Conservation (phyloP, 2,329 filamentous ascomycete species). For the Neopestalotiopsis rosae region DNA sequence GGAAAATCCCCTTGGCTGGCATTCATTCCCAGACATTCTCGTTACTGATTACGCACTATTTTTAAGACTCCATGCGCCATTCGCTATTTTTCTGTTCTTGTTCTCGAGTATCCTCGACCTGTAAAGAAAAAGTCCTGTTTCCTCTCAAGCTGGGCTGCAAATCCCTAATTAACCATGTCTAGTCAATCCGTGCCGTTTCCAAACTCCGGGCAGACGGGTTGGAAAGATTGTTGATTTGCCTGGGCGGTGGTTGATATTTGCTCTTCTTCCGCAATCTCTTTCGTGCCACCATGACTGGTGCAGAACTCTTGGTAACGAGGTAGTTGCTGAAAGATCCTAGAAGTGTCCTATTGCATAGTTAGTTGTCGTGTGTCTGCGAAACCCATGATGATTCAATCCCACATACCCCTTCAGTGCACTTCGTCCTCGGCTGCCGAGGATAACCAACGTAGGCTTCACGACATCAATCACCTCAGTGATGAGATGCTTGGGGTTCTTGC, state of each 20-base stretch:
- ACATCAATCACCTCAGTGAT: constrained; percentile 97
- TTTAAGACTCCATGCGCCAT: background rate
- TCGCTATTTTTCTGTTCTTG: background rate
- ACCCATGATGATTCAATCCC: constrained; percentile 21
- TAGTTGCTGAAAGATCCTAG: constrained; percentile 98
- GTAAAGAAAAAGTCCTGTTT: background rate
- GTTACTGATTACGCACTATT: background rate
- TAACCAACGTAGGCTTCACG: constrained; percentile 87
- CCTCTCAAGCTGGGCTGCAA: too few species aligned
- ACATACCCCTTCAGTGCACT: constrained; percentile 91
- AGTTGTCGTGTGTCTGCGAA: constrained; percentile 22
- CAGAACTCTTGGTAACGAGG: constrained; percentile 92
- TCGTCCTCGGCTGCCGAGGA: constrained; percentile 88
- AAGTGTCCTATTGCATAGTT: constrained; percentile 71
- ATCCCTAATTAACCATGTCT: constrained; percentile 23
- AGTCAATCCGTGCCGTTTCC: constrained; percentile 78
- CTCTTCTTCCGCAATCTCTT: constrained; percentile 88
- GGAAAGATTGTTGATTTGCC: constrained; percentile 81
- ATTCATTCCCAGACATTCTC: background rate
- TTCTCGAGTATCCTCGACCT: background rate
- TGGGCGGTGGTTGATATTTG: constrained; percentile 75
- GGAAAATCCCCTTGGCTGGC: background rate
- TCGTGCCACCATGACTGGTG: constrained; percentile 96
- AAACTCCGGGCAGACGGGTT: constrained; percentile 71
- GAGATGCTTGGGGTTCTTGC: constrained; percentile 95